These are phyloP conservation scores for Epichloe bromicola DNA, from an alignment of 2,329 filamentous ascomycete species.

Conservation along the genomic window DNA sequence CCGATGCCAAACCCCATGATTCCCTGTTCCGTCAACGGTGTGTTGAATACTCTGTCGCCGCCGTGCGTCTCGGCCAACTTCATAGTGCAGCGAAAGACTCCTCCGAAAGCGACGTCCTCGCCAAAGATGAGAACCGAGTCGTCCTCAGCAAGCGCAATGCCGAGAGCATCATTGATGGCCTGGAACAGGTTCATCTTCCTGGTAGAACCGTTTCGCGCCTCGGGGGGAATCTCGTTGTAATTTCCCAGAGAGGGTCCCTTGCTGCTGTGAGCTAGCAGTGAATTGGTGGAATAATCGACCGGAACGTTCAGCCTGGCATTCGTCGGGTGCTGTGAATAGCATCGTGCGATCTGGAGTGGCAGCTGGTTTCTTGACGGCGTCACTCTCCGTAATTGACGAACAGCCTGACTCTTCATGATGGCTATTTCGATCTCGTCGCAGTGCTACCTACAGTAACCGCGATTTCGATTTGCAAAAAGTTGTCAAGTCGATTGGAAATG, in stretches of 20 bases:
- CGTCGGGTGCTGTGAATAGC: slow-evolving; percentile 44
- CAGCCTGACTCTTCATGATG: slow-evolving; percentile 20
- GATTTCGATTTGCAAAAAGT: not conserved
- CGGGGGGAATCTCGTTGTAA: slow-evolving; percentile 60
- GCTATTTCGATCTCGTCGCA: slow-evolving; percentile 2
- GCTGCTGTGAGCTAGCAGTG: slow-evolving; percentile 68
- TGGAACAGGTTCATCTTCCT: slow-evolving; percentile 90
- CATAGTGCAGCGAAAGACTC: slow-evolving; percentile 91
- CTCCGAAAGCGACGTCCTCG: slow-evolving; percentile 93
- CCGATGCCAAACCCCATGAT: slow-evolving; percentile 92
- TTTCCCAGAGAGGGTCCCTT: slow-evolving; percentile 47
- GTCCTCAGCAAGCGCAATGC: slow-evolving; percentile 68
- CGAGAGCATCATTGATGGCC: slow-evolving; percentile 80
- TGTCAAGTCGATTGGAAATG: slow-evolving; percentile 4
- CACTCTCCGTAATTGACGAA: slow-evolving; percentile 18
- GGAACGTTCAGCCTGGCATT: slow-evolving; percentile 66
- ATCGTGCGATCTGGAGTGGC: slow-evolving; percentile 12
- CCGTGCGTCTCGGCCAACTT: slow-evolving; percentile 82
- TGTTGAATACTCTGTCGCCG: slow-evolving; percentile 86
- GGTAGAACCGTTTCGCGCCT: slow-evolving; percentile 54
- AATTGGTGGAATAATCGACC: slow-evolving; percentile 72
- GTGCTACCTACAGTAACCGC: slow-evolving; percentile 1
- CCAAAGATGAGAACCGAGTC: slow-evolving; percentile 85
- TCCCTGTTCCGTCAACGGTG: slow-evolving; percentile 84
- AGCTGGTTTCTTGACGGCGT: slow-evolving; percentile 11